Conservation (phyloP, 306 rosid species). For the Inga laurina region DNA sequence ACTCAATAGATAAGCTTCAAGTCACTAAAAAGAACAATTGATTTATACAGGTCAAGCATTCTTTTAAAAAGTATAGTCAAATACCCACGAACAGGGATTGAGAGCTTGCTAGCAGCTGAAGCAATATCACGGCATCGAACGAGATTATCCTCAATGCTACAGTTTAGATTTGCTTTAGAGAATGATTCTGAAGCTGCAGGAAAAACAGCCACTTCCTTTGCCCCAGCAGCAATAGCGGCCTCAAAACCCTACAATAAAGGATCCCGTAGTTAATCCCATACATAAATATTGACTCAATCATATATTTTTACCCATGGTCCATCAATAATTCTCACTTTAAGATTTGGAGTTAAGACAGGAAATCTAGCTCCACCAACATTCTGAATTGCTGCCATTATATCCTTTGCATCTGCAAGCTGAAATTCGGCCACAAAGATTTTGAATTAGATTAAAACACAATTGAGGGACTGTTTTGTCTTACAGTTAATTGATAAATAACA, state of each 20-base stretch:
- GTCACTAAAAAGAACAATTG: constrained; percentile 14
- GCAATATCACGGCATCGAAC: constrained; percentile 63
- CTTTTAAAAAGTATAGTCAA: background rate
- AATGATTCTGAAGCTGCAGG: constrained; percentile 93
- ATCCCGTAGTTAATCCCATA: constrained; percentile 24
- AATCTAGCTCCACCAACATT: constrained; percentile 71
- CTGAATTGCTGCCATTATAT: constrained; percentile 70
- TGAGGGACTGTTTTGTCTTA: background rate
- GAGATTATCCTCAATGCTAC: constrained; percentile 82
- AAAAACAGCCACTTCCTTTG: constrained; percentile 90
- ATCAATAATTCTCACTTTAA: constrained; percentile 58
- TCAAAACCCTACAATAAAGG: constrained; percentile 78
- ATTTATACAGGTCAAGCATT: background rate
- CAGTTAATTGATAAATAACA: background rate
- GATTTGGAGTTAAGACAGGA: constrained; percentile 85
- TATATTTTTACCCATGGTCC: constrained; percentile 1
- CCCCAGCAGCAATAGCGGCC: constrained; percentile 89
- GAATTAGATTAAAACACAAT: constrained; percentile 2
- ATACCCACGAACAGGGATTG: constrained; percentile 92
- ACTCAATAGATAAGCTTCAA: constrained; percentile 8
- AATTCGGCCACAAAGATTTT: constrained; percentile 25
- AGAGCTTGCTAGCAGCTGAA: constrained; percentile 69
- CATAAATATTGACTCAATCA: constrained; percentile 15
- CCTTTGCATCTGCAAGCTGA: constrained; percentile 94
- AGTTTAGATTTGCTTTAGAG: constrained; percentile 79